Base-by-base conservation (phyloP, 179 eudicot species). In the Silene vulgaris region DNA sequence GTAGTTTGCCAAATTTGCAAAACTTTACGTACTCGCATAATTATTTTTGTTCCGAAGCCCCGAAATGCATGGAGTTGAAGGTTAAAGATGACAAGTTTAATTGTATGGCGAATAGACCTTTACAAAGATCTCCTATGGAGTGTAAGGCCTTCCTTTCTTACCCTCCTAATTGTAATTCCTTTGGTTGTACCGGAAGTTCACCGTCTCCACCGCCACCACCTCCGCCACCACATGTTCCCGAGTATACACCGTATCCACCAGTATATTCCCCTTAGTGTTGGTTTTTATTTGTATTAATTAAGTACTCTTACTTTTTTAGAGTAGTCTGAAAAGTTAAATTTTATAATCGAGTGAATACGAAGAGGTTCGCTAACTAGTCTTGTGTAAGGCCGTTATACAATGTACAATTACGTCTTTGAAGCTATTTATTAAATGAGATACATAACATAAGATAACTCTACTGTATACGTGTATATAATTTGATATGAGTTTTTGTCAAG, bases 1-100 rank as follows among this genome's bases (percentile, higher is more conserved):
- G 88, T 13, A n/a, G 74, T 32, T 78, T 86, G 80, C 88, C 89
- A 0, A 84, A 66, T 5, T 63, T 86, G 72, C 64, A 79, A 67
- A 83, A 86, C 50, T 88, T 86, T 14, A 85, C 87, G n/a, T 86
- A 80, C 62, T 83, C 88, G 6, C 35, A 76, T 56, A 83, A 86
- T 4, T 88, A 61, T 82, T 85, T 83, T 28, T 76, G 77, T 35
- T 45, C 65, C 0, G 88, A 81, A 59, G 74, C 84, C 0, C 11
- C 11, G 0, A 50, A 4, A 8, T 87, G 87, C 21, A 71, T 80
- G 50, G 54, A 54, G 16, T 63, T 85, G 65, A 69, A 78, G 73
- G 76, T 57, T 0, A 78, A 63, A 26, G 84, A 87, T 63, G 90
- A 87, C 30, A 75, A n/a, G 65, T 45, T 62, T 52, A 88, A 88